Percentiles rank a stretch among this genome's conserved stretches.
These are phyloP conservation scores for Chaetomium strumarium DNA, from an alignment of 2,329 filamentous ascomycete species.

Conservation along the genomic window DNA sequence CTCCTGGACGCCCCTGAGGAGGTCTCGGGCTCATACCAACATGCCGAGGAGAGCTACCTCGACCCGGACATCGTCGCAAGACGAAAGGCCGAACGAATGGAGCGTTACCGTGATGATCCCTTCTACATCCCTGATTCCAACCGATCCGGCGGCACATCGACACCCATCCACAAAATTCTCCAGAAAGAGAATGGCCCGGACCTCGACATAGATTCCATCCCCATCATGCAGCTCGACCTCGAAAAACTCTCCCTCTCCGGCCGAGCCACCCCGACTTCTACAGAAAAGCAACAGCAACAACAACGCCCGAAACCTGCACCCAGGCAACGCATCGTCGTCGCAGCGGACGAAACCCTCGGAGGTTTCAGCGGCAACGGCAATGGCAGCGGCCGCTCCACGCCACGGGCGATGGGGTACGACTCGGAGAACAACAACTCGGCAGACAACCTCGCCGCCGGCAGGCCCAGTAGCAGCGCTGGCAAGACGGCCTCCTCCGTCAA, in stretches of 20 bases:
- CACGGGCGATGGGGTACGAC: slow-evolving; percentile 41
- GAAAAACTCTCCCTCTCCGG: slow-evolving; percentile 42
- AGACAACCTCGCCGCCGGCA: slow-evolving; percentile 26
- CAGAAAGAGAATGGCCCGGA: slow-evolving; percentile 67
- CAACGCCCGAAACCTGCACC: slow-evolving; percentile 34
- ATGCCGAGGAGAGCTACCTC: slow-evolving; percentile 59
- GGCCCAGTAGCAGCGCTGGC: not conserved
- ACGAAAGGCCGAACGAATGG: slow-evolving; percentile 68
- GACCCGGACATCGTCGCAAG: slow-evolving; percentile 69
- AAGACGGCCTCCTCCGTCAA: slow-evolving; percentile 29
- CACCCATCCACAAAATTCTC: slow-evolving; percentile 72
- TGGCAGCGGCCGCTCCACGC: slow-evolving; percentile 44
- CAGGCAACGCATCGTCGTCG: slow-evolving; percentile 59
- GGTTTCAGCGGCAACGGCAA: slow-evolving; percentile 31
- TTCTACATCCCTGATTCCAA: slow-evolving; percentile 67
- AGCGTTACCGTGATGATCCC: slow-evolving; percentile 85
- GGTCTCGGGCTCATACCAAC: slow-evolving; percentile 47
- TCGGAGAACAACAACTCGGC: slow-evolving; percentile 46
- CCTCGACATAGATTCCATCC: slow-evolving; percentile 89
- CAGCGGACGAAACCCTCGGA: slow-evolving; percentile 65
- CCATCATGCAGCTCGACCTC: slow-evolving; percentile 87
- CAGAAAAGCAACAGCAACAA: slow-evolving; percentile 21
- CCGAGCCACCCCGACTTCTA: not conserved
- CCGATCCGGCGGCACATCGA: slow-evolving; percentile 50
- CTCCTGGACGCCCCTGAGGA: slow-evolving; percentile 44